Base-by-base conservation (phyloP, 2,329 filamentous ascomycete species). In the Ophiocordyceps sinensis region DNA sequence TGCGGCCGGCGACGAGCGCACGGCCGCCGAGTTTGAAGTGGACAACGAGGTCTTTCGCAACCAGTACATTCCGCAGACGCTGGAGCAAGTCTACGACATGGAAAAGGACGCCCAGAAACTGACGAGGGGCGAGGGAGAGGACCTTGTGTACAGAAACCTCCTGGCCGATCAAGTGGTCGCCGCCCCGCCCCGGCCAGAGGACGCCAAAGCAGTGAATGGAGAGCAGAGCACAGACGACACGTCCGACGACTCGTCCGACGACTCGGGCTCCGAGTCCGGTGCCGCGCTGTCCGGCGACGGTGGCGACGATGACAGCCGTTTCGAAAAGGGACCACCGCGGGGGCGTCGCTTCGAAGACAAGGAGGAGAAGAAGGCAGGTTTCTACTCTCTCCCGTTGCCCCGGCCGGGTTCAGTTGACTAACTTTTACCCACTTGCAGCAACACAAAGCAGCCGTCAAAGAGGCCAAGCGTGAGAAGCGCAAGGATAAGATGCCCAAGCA, bases 401-500 rank as follows among this genome's bases (percentile, higher is more conserved):
- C 3, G 3, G 4, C 17, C 12, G 10, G 19, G 35, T 15, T 35
- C 15, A 10, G 10, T 13, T 15, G 28, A 26, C 29, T 13, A 10
- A 36, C 36, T 56, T 41, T 61, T 53, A 47, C 13, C 31, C 13
- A 17, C 28, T 26, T 30, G 28, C 42, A 72, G 66, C 57, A 60
- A 49, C 91, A 95, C 60, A 98, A 98, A 61, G 75, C 77, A 58
- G 81, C 82, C 2, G 82, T 95, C 50, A 98, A 96, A 65, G 89
- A 95, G 54, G 89, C 88, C 54, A 95, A 94, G 67, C 79, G 86
- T 30, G 88, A 95, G 61, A 87, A 93, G 67, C 71, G 91, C 45
- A 85, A 89, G 61, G 83, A 85, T 4, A 98, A 98, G 70, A 94
- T 98, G 64, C 89, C 91, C 0, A 98, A 98, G 65, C 79, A 93